Conservation (phyloP, 176 grass and related monocot genomes). For the Microstegium vimineum region DNA sequence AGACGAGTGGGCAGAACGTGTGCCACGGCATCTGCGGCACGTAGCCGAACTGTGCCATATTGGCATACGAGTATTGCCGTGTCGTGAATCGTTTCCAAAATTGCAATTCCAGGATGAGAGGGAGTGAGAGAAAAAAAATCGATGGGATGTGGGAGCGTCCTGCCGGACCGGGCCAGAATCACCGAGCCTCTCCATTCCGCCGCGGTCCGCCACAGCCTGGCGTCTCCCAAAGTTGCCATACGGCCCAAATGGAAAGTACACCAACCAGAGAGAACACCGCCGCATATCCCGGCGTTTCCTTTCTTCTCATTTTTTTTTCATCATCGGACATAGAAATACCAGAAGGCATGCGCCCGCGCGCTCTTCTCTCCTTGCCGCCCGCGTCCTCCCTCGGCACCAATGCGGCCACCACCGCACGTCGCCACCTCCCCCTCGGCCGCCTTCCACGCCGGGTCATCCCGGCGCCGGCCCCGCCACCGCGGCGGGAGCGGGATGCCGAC, state of each 20-base stretch:
- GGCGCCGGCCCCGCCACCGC: conserved; percentile 3
- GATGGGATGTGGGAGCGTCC: too few species aligned
- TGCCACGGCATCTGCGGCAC: not conserved
- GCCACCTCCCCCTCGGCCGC: not conserved
- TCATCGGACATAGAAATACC: not conserved
- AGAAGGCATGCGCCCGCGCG: not conserved
- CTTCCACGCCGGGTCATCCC: not conserved
- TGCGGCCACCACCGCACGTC: not conserved
- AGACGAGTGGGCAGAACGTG: not conserved
- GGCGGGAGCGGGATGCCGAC: not conserved
- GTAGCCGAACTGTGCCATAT: too few species aligned
- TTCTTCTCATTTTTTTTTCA: not conserved
- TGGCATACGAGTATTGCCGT: too few species aligned
- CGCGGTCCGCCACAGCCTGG: too few species aligned
- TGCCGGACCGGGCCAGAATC: not conserved
- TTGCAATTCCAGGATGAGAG: too few species aligned
- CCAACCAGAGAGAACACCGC: not conserved
- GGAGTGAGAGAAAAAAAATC: too few species aligned
- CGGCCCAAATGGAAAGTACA: not conserved
- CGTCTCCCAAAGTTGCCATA: not conserved
- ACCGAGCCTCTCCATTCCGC: not conserved
- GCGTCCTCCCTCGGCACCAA: too few species aligned
- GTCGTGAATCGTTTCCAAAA: too few species aligned
- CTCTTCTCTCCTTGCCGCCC: conserved; percentile 21
- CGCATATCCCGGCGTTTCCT: not conserved